Evolutionary conservation across 2,329 filamentous ascomycete species (phyloP).

Genomic region (Ophiocordyceps camponoti-rufipedis): DNA sequence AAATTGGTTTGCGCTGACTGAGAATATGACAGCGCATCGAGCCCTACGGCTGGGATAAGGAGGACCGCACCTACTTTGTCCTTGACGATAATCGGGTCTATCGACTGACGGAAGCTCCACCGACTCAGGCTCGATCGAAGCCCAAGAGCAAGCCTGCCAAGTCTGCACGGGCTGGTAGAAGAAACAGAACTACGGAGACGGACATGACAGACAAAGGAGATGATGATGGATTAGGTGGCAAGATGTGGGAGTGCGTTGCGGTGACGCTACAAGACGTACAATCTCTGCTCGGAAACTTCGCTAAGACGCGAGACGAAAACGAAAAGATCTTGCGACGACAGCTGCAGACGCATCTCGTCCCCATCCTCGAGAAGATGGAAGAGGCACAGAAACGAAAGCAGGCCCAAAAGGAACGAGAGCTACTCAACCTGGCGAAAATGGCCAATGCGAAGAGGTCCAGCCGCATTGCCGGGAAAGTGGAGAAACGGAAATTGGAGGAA

Average conservation of each 20-base stretch:
- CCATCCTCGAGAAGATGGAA: constrained; percentile 64
- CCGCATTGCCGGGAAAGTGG: constrained; percentile 64
- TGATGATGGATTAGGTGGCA: constrained; percentile 49
- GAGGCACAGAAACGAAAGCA: constrained; percentile 57
- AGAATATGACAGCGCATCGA: constrained; percentile 43
- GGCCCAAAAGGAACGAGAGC: constrained; percentile 52
- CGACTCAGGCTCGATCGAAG: constrained; percentile 42
- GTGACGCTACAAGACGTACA: constrained; percentile 64
- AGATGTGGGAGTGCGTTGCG: constrained; percentile 83
- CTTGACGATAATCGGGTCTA: constrained; percentile 91
- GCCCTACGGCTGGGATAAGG: constrained; percentile 71
- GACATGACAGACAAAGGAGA: not conserved
- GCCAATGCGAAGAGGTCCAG: constrained; percentile 91
- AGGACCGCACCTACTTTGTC: constrained; percentile 77
- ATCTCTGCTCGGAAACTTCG: constrained; percentile 49
- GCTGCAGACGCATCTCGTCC: constrained; percentile 62
- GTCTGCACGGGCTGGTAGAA: constrained; percentile 42
- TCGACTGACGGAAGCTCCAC: constrained; percentile 58
- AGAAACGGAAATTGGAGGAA: constrained; percentile 59
- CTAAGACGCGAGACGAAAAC: constrained; percentile 63
- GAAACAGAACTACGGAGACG: constrained; percentile 23
- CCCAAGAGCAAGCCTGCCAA: constrained; percentile 33
- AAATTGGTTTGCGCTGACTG: constrained; percentile 5
- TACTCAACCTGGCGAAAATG: constrained; percentile 67
- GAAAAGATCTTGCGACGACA: constrained; percentile 61